Conservation (phyloP, 2,329 filamentous ascomycete species). For the Coleophoma eucalyptorum region DNA sequence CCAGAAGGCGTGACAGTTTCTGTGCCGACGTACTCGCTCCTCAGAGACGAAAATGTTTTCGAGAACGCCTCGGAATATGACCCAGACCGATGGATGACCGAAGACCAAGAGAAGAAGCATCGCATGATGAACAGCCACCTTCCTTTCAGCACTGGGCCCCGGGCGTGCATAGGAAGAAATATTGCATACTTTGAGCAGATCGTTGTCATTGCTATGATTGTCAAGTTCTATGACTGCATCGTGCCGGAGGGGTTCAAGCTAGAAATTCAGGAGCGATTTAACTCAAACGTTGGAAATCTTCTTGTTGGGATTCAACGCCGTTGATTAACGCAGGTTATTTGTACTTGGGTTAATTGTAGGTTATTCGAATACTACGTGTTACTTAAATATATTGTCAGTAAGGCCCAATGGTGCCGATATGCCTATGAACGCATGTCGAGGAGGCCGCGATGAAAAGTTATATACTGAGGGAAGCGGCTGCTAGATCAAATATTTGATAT, state of each 20-base stretch:
- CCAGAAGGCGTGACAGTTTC: constrained; percentile 37
- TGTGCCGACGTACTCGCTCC: constrained; percentile 32
- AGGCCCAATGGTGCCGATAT: too few relatives aligned
- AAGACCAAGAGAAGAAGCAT: constrained; percentile 1
- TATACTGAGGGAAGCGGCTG: too few relatives aligned
- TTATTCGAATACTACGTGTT: too few relatives aligned
- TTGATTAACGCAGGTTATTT: too few relatives aligned
- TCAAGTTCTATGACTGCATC: not conserved
- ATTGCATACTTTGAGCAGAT: constrained; percentile 15
- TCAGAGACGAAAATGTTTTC: constrained; percentile 25
- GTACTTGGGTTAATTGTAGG: too few relatives aligned
- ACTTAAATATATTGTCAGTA: too few relatives aligned
- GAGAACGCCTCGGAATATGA: constrained; percentile 28
- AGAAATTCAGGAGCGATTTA: not conserved
- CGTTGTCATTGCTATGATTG: constrained; percentile 1
- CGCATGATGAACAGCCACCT: constrained; percentile 7
- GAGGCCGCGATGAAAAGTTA: too few relatives aligned
- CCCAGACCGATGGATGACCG: constrained; percentile 35
- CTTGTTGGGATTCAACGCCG: too few relatives aligned
- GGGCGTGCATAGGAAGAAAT: constrained; percentile 16
- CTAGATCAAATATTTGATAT: too few relatives aligned
- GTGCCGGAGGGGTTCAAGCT: not conserved
- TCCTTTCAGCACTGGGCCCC: constrained; percentile 17
- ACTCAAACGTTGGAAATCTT: too few relatives aligned
- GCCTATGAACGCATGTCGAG: too few relatives aligned